Evolutionary conservation across 257 asterid species (phyloP), one percentile per base, ranked within the genome.

Genomic region (Petrea volubilis): DNA sequence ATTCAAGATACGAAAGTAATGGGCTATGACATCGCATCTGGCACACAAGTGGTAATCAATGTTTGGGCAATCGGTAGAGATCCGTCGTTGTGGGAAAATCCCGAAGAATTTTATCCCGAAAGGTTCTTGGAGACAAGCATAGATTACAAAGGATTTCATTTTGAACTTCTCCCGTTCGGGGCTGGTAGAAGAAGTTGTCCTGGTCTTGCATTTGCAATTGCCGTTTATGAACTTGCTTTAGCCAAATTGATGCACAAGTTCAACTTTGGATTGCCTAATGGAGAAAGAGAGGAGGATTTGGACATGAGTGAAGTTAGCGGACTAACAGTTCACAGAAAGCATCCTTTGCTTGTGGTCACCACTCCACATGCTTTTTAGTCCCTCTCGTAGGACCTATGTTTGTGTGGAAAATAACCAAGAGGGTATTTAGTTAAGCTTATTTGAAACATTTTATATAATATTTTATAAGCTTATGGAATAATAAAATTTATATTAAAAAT

Each of bases 151-250:
- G n/a, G n/a, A n/a, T 1, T 46, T 70, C 2, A 85, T 51, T 85
- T 85, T 40, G 85, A 84, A 70, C 64, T 79, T 14, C 74, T 74
- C 8, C 93, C 90, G 1, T 89, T 85, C 51, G 93, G 96, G 2
- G 78, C 88, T 0, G 96, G 93, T 0, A 60, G 89, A 41, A 83
- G 91, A 52, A 82, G 77, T 0, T 86, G 93, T 24, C 93, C 88
- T 0, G 96, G 87, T 3, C 67, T 77, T 6, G 4, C 64, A 1
- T 81, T 80, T 55, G 81, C 68, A 1, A 23, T 61, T 17, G 61
- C 61, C 0, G 44, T 72, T 1, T 64, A 12, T 46, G 92, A 83
- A 63, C 72, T 85, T 28, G 82, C 72, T 3, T 20, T 85, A 0
- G 88, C 91, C 4, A 81, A 61, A 6, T 24, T 85, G 52, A n/a